Conservation (phyloP, 192 early-diverging fungal species). For the Coemansia sp. region DNA sequence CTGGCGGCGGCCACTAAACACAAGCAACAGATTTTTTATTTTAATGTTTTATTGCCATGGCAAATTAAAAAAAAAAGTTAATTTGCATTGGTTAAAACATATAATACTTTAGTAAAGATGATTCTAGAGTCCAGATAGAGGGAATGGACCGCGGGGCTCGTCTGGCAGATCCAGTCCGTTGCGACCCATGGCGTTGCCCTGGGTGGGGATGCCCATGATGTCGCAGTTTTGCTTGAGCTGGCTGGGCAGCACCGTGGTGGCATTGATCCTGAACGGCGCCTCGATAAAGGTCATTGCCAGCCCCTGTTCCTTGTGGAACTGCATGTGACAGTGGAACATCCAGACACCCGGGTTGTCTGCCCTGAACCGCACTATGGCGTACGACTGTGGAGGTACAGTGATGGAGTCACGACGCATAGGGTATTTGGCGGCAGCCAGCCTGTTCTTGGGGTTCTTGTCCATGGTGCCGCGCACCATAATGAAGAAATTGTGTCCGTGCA, state of each 20-base stretch:
- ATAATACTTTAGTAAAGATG: not conserved
- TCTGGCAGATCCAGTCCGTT: constrained; percentile 65
- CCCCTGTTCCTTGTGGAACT: constrained; percentile 66
- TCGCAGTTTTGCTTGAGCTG: constrained; percentile 64
- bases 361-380: constrained; percentile 69
- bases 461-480: constrained; percentile 62
- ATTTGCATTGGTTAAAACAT: too few relatives aligned
- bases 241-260: constrained; percentile 53
- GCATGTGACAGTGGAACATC: constrained; percentile 84
- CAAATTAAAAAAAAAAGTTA: not conserved
- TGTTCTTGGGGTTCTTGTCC: constrained; percentile 37
- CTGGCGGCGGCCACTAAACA: not conserved
- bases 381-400: constrained; percentile 61
- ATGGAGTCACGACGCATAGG: constrained; percentile 74
- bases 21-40: not conserved
- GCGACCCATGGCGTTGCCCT: constrained; percentile 79
- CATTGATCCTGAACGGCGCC: constrained; percentile 62
- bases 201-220: constrained; percentile 58
- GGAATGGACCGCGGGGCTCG: constrained; percentile 55
- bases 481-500: constrained; percentile 87
- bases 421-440: constrained; percentile 1
- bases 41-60: not conserved
- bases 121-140: constrained; percentile 29
- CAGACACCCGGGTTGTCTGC: constrained; percentile 87
- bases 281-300: constrained; percentile 71